These are phyloP conservation scores for Croton setiger DNA, from an alignment of 441 rosid genomes.

Conservation along the genomic window DNA sequence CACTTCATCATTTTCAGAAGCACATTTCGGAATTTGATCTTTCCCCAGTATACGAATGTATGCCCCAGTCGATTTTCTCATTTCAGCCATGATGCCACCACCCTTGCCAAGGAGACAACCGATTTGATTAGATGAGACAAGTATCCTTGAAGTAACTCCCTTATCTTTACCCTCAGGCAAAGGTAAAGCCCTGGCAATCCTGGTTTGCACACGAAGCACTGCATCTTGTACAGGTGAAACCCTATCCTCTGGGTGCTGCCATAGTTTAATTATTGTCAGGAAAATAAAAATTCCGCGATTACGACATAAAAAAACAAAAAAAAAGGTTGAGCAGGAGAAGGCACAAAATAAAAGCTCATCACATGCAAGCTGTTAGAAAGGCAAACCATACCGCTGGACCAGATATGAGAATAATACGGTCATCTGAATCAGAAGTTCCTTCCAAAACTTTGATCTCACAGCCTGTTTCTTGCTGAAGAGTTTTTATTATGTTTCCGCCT, in stretches of 20 bases:
- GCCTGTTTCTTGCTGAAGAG: constrained; percentile 67
- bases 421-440: constrained; percentile 50
- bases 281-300: too few species aligned
- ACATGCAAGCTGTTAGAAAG: constrained; percentile 13
- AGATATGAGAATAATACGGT: constrained; percentile 59
- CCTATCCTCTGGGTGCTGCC: constrained; percentile 76
- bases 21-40: constrained; percentile 74
- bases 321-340: constrained; percentile 13
- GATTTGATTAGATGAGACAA: constrained; percentile 63
- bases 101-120: constrained; percentile 85
- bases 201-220: constrained; percentile 61
- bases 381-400: constrained; percentile 61
- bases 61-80: constrained; percentile 72
- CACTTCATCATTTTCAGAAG: constrained; percentile 71
- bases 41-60: constrained; percentile 67
- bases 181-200: constrained; percentile 54
- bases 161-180: constrained; percentile 55
- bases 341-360: constrained; percentile 5
- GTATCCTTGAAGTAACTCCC: constrained; percentile 50
- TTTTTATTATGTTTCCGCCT: constrained; percentile 59
- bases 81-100: constrained; percentile 67
- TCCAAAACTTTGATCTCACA: constrained; percentile 73
- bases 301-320: not conserved
- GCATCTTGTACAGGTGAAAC: constrained; percentile 74
- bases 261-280: constrained; percentile 23